Base-by-base conservation (phyloP, 2,329 filamentous ascomycete species). In the Aschersonia sp. region DNA sequence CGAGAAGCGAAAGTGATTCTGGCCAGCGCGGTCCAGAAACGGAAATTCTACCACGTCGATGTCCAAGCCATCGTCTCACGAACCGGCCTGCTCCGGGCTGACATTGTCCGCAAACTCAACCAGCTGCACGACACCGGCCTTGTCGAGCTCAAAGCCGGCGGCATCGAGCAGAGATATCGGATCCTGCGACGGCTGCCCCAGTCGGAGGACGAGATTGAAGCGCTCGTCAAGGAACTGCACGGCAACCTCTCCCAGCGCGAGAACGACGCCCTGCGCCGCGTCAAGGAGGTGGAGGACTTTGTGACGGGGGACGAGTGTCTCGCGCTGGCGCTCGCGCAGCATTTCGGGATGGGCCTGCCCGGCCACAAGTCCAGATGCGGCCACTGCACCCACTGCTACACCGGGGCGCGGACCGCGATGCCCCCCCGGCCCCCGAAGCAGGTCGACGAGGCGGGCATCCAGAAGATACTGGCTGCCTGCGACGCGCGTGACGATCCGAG, bases 31-130 rank as follows among this genome's bases (percentile, higher is more conserved):
- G 64, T 58, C 6, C 71, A 68, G 47, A 37, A 37, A 12, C 8
- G 12, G 12, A 37, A 37, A 12, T 37, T 37, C 12, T 37, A 37
- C 12, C 12, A 37, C 3, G 35, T 37, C 35, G 35, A 37, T 37
- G 35, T 37, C 35, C 8, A 37, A 12, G 35, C 2, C 35, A 37
- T 37, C 12, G 35, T 37, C 3, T 37, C 35, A 12, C 35, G 35
- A 4, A 37, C 12, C 8, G 57, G 63, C 1, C 47, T 75, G 0
- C 53, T 58, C 0, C 70, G 76, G 2, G 56, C 51, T 0, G 70
- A 77, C 9, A 50, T 81, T 4, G 60, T 82, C n/a, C 59, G 64
- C 4, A 74, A 75, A 51, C 64, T 83, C 4, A 72, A 78, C 46
- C 62, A 71, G 2, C 72, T 75, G 59, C 66, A 78, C 51, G 69